Conservation (phyloP, 78 protist genomes). For the Bigelowiella natans region DNA sequence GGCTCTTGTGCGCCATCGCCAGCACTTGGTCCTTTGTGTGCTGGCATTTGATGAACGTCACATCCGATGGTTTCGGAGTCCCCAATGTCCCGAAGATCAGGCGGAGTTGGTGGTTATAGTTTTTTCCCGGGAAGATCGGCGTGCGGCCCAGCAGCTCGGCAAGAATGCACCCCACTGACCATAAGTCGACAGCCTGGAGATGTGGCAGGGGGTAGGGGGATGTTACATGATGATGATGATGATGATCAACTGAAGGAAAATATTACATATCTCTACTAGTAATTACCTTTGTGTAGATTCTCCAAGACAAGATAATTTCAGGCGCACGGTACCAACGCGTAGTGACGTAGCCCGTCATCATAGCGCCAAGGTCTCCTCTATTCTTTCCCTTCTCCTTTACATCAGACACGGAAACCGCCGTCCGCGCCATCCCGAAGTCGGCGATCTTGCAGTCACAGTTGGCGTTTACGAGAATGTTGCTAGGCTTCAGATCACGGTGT, state of each 20-base stretch:
- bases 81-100: not conserved
- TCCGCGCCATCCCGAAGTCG: conserved; percentile 23
- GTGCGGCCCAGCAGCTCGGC: conserved; percentile 54
- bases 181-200: conserved; percentile 47
- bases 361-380: not conserved
- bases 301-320: conserved; percentile 2
- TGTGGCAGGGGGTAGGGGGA: too few relatives aligned
- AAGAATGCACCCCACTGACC: conserved; percentile 70
- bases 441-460: conserved; percentile 22
- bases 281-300: conserved; percentile 41
- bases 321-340: conserved; percentile 43
- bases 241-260: conserved; percentile 52
- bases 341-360: conserved; percentile 23
- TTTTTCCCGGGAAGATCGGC: conserved; percentile 23
- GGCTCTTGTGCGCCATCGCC: not conserved
- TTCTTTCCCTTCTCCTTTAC: not conserved
- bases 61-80: not conserved
- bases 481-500: conserved; percentile 39
- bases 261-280: conserved; percentile 61
- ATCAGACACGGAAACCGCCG: not conserved
- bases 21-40: not conserved
- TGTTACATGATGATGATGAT: too few relatives aligned
- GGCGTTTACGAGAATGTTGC: conserved; percentile 25
- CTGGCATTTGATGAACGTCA: not conserved
- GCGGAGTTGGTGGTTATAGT: conserved; percentile 60